A percentile compares a stretch with the other conserved stretches of the same genome.
Evolutionary conservation across 1,284 basidiomycete species (phyloP).

Genomic region (Leccinum griseonigrum): DNA sequence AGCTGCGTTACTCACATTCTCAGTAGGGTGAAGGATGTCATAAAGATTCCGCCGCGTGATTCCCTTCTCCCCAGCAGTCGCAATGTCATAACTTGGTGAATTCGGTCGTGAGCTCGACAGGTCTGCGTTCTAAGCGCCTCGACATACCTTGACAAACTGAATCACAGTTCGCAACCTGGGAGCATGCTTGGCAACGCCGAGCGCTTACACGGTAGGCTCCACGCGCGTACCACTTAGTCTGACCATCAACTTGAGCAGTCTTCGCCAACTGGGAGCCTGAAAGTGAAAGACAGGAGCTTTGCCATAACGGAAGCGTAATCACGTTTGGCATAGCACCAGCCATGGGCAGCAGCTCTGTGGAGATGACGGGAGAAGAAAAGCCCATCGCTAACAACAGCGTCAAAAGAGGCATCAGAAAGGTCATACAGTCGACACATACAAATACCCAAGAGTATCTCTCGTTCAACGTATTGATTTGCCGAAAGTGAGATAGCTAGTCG

Average conservation of each 20-base stretch:
- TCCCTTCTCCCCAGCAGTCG: too few species aligned
- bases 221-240: constrained; percentile 64
- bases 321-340: constrained; percentile 61
- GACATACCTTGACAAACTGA: constrained; percentile 66
- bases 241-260: constrained; percentile 69
- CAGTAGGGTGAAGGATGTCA: too few species aligned
- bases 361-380: constrained; percentile 58
- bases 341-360: constrained; percentile 46
- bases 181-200: constrained; percentile 54
- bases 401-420: not conserved
- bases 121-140: not conserved
- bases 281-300: constrained; percentile 66
- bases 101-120: constrained; percentile 2
- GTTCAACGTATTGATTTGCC: constrained; percentile 59
- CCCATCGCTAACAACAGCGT: constrained; percentile 52
- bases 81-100: too few species aligned
- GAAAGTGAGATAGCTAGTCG: constrained; percentile 29
- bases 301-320: constrained; percentile 64
- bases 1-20: too few species aligned
- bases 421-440: constrained; percentile 49
- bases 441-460: constrained; percentile 58
- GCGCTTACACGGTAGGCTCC: constrained; percentile 65
- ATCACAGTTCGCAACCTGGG: constrained; percentile 67
- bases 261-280: constrained; percentile 69
- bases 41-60: too few species aligned